These are phyloP conservation scores for Lactifluus hygrophoroides DNA, from an alignment of 768 basidiomycete species.

Conservation along the genomic window DNA sequence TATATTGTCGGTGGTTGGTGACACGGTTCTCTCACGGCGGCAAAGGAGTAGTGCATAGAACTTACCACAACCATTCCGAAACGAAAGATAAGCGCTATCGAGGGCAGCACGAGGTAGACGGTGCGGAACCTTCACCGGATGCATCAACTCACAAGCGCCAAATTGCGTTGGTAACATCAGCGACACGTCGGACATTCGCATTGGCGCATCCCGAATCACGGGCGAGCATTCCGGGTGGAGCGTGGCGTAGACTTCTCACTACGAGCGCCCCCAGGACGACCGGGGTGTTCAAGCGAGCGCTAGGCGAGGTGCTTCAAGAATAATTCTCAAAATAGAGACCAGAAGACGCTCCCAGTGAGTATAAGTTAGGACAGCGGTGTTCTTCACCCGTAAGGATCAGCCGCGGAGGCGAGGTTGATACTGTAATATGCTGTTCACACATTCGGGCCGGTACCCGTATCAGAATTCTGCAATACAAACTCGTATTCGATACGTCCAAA, in stretches of 20 bases:
- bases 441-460: not conserved
- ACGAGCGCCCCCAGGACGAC: not conserved
- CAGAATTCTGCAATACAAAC: slow-evolving; percentile 2
- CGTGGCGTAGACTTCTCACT: not conserved
- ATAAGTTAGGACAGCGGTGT: not conserved
- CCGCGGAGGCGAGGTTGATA: not conserved
- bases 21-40: not conserved
- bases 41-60: not conserved
- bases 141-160: not conserved
- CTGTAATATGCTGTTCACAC: not conserved
- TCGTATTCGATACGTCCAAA: slow-evolving; percentile 6
- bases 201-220: not conserved
- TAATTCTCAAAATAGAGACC: not conserved
- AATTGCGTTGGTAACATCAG: slow-evolving; percentile 5
- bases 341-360: not conserved
- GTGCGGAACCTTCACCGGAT: slow-evolving; percentile 8
- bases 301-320: not conserved
- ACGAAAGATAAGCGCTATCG: not conserved
- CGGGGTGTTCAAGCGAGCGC: not conserved
- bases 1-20: not conserved
- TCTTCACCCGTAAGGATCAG: not conserved
- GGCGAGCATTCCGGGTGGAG: not conserved
- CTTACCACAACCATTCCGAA: not conserved
- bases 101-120: not conserved
- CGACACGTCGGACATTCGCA: slow-evolving; percentile 2